Evolutionary conservation across 495 filamentous ascomycete species (phyloP), one percentile per base, ranked within the genome.

Genomic region (Neurospora sp.): DNA sequence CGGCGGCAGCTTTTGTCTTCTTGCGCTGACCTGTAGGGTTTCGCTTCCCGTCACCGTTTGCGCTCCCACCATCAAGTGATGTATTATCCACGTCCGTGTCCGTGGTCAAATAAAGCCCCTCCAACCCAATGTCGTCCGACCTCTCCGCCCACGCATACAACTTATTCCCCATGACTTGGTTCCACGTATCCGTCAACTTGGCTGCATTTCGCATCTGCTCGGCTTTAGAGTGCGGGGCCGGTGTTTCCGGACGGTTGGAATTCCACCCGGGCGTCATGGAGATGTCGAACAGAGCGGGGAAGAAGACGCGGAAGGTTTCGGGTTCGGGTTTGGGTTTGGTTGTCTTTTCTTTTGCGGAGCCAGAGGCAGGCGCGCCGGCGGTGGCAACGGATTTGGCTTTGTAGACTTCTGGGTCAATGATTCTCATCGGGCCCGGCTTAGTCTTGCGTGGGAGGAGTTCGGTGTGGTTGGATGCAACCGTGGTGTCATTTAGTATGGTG

Each of bases 221-320:
- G 12, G 78, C 75, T 9, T 74, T 80, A 2, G 77, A 78, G 72
- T 73, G 80, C 70, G 22, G 73, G 10, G 20, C 8, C 2, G 79
- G 78, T 5, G 81, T 78, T 2, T 48, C 44, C 1, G 77, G 77
- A 4, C 82, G 78, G 2, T 46, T 41, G 12, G 20, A 75, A 2
- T 72, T 61, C 80, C 84, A 87, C 1, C 83, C 84, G 0, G 85
- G 84, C 0, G 81, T 76, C 16, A 87, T 70, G 4, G 82, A 82
- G 6, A 83, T 81, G 70, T 86, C 84, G 65, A 87, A 82, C 5
- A 83, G 74, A n/a, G 72, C 75, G 0, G 84, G 83, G 40, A 87
- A 73, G 16, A 85, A 75, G 71, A 86, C 72, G 5, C 79, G 78
- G 72, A 87, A 87, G 38, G 69, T 72, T 2, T 46, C 71, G 12